phyloP scores from a whole-genome alignment of 1,139 yeast genomes.

The Maudiozyma humilis region DNA sequence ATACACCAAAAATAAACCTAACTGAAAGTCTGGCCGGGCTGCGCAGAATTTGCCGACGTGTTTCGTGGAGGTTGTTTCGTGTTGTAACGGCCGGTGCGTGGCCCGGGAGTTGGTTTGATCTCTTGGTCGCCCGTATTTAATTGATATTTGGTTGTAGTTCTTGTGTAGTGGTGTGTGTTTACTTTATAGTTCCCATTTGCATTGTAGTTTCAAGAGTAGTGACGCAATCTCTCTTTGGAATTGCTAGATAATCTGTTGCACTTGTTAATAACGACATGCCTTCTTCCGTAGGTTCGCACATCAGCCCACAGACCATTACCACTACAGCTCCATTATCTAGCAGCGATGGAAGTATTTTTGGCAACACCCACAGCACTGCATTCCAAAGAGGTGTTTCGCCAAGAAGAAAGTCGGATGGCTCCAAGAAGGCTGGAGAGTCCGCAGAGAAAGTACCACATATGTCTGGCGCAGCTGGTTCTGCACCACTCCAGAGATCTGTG shows the following conservation, averaged over 20 bases:
- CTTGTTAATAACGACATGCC: not conserved
- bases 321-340: not conserved
- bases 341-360: not conserved
- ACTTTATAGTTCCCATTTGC: too few relatives aligned
- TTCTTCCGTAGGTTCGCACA: not conserved
- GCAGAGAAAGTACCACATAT: not conserved
- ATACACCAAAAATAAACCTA: not conserved
- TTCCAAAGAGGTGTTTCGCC: slow-evolving; percentile 1
- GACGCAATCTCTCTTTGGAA: not conserved
- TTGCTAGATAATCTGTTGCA: not conserved
- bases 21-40: not conserved
- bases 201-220: too few relatives aligned
- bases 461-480: not conserved
- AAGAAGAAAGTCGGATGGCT: not conserved
- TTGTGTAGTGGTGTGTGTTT: too few relatives aligned
- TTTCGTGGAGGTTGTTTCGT: not conserved
- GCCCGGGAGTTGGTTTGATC: too few relatives aligned
- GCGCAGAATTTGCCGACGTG: not conserved
- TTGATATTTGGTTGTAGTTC: not conserved
- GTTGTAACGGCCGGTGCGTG: not conserved
- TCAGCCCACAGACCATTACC: not conserved
- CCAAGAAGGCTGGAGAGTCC: not conserved
- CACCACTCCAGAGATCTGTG: slow-evolving; percentile 17
- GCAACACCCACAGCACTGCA: not conserved
- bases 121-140: not conserved